These are phyloP conservation scores for Pseudofabraea citricarpa DNA, from an alignment of 2,329 filamentous ascomycete species.

Conservation along the genomic window DNA sequence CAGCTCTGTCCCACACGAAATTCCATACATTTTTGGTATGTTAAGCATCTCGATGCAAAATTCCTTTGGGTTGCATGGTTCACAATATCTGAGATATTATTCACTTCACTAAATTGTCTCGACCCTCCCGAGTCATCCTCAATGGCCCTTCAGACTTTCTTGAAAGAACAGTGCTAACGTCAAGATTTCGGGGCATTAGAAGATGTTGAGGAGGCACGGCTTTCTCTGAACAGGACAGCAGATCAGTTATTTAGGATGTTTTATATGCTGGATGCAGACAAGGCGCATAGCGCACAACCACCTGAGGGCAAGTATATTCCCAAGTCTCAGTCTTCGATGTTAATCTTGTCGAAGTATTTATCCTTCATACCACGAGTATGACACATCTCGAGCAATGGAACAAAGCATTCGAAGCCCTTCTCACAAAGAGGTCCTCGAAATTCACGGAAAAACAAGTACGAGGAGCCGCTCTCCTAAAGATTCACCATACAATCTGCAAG, in stretches of 20 bases:
- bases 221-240: not conserved
- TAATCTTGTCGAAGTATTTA: not conserved
- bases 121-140: no score
- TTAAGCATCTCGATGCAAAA: no score
- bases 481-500: slow-evolving; percentile 5
- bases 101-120: no score
- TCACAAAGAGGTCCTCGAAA: not conserved
- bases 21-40: slow-evolving; percentile 16
- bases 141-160: no score
- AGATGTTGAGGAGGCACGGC: slow-evolving; percentile 6
- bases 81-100: no score
- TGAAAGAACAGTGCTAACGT: no score
- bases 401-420: slow-evolving; percentile 5
- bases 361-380: not conserved
- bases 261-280: slow-evolving; percentile 7
- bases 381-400: slow-evolving; percentile 1
- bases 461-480: slow-evolving; percentile 10
- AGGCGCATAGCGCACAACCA: slow-evolving; percentile 15
- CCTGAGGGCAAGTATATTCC: slow-evolving; percentile 5
- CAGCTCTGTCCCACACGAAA: slow-evolving; percentile 1
- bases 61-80: no score
- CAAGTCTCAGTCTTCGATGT: slow-evolving; percentile 1
- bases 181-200: no score
- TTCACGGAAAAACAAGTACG: slow-evolving; percentile 4
- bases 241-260: slow-evolving; percentile 7